A percentile compares a stretch with the other conserved stretches of the same genome.
These are phyloP conservation scores for Skeletonema tropicum DNA, from an alignment of 108 stramenopile genomes.

Conservation along the genomic window DNA sequence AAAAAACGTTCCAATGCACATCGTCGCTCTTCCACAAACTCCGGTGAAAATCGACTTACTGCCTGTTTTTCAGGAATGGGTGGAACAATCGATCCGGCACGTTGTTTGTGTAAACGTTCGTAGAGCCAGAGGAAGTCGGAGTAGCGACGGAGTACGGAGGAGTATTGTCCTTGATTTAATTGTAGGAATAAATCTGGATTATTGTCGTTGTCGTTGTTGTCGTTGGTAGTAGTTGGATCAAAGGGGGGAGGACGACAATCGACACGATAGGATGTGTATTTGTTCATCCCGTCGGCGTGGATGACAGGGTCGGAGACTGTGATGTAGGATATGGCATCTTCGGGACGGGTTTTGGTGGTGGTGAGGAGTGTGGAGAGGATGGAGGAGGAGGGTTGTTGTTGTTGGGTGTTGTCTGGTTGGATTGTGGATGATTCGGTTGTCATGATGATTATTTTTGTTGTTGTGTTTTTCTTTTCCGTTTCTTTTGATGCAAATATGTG, in stretches of 20 bases:
- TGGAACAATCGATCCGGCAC: conserved; percentile 94
- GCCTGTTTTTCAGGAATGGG: conserved; percentile 97
- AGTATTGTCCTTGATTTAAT: conserved; percentile 49
- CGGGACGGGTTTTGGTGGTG: conserved; percentile 7
- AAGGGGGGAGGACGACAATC: conserved; percentile 73
- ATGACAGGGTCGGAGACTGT: conserved; percentile 89
- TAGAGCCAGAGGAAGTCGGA: conserved; percentile 97
- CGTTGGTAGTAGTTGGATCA: conserved; percentile 1
- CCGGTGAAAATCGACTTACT: conserved; percentile 88
- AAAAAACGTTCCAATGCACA: conserved; percentile 87
- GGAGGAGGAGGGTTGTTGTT: not conserved
- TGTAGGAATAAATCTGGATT: conserved; percentile 54
- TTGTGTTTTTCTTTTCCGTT: not conserved
- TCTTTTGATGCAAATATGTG: too few relatives aligned
- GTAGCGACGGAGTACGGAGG: conserved; percentile 91
- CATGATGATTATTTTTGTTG: not conserved
- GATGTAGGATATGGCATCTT: conserved; percentile 46
- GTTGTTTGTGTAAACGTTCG: conserved; percentile 83
- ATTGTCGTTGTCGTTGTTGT: too few relatives aligned
- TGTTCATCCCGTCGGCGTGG: conserved; percentile 88
- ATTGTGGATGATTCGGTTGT: not conserved
- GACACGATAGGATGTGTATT: conserved; percentile 90
- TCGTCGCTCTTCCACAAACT: conserved; percentile 89
- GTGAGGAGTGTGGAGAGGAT: not conserved
- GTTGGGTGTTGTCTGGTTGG: not conserved